Evolutionary conservation across 192 early-diverging fungal species (phyloP).

Genomic region (Coemansia sp.): DNA sequence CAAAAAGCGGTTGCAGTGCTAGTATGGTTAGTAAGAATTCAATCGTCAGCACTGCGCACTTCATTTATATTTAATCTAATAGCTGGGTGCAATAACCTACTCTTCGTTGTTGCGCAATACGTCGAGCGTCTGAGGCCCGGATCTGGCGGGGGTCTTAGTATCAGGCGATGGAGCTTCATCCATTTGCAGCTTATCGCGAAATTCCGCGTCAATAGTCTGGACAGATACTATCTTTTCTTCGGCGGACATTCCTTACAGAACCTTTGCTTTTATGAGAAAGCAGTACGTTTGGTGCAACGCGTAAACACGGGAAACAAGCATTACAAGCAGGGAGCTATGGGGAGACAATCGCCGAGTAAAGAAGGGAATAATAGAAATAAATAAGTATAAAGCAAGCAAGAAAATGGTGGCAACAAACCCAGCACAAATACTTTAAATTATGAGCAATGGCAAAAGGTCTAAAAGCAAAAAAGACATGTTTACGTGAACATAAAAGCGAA

Average conservation of each 20-base stretch:
- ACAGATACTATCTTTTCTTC: slow-evolving; percentile 26
- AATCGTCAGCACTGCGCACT: background rate
- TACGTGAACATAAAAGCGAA: background rate
- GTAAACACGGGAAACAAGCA: slow-evolving; percentile 6
- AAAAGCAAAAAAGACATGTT: background rate
- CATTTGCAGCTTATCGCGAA: background rate
- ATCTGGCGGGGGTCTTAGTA: slow-evolving; percentile 4
- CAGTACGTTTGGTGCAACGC: slow-evolving; percentile 13
- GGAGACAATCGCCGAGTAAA: background rate
- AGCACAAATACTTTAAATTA: background rate
- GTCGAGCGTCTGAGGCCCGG: background rate
- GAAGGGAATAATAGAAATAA: background rate
- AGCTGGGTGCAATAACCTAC: slow-evolving; percentile 8
- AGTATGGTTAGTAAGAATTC: background rate
- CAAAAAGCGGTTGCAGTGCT: background rate
- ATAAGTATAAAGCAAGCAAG: background rate
- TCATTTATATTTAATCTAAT: background rate
- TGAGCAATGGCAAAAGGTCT: background rate
- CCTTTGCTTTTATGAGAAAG: slow-evolving; percentile 4
- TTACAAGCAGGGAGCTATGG: slow-evolving; percentile 3
- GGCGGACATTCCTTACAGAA: slow-evolving; percentile 13
- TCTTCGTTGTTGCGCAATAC: slow-evolving; percentile 47
- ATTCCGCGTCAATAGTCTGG: background rate
- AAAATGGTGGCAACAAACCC: background rate
- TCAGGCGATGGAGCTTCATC: slow-evolving; percentile 14